Evolutionary conservation across 2,329 filamentous ascomycete genomes (phyloP), one percentile per base, ranked within the genome.

Genomic region (Diatrype stigma): DNA sequence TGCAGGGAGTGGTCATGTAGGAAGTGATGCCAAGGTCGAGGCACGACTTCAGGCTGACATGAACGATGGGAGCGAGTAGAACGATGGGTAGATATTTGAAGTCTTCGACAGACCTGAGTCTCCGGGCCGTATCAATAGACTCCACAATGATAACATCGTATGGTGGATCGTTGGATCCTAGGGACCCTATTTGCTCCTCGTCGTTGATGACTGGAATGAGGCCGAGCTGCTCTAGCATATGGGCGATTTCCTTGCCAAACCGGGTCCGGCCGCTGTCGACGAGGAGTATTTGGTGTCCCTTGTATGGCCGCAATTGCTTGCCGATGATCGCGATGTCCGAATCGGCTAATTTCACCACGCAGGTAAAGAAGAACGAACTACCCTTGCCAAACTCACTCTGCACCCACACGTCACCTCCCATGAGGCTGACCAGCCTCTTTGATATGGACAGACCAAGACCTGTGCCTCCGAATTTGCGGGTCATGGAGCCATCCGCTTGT

Each of bases 11-110:
- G 2, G 94, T 97, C 91, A 97, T 96, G 71, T 96, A 97, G 47
- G 92, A 96, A n/a, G 92, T 95, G 60, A 99, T 96, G 56, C 94
- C 93, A 57, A 97, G 80, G 67, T 97, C 94, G 53, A 97, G 75
- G 52, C 93, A 94, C 3, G 90, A 94, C 74, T 96, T 96, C 61
- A 99, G 79, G 68, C 86, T 95, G 59, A 97, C 90, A 54, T 92
- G 89, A 12, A 97, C 91, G 34, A 90, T 78, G 0, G 93, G 91
- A 42, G 91, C 94, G 44, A 97, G 74, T 54, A 97, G 82, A 42
- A 99, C 93, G 58, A 99, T 92, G 2, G 94, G 94, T 44, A 96
- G 90, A 67, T 96, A 97, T 74, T 96, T 96, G 79, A 96, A 96
- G 67, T 95, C 90, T 65, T 96, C 93, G 47, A 94, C 87, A 11